Conservation (phyloP, 352 stramenopile genomes). For the Globisporangium mamillatum region DNA sequence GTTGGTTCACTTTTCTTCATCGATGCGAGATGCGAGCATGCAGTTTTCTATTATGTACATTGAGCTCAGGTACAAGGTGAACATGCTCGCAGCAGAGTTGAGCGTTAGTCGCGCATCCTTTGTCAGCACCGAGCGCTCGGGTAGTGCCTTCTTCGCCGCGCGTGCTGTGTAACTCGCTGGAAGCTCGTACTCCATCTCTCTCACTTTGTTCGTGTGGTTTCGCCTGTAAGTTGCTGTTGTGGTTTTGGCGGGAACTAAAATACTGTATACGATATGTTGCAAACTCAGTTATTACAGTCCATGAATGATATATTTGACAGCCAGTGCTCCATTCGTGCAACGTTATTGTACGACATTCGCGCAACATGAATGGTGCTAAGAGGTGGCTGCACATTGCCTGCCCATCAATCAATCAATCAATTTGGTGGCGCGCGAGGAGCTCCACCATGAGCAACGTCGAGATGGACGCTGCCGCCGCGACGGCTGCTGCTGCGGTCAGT, state of each 20-base stretch:
- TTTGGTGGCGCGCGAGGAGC: not conserved
- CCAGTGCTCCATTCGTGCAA: not conserved
- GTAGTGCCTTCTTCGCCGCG: slow-evolving; percentile 65
- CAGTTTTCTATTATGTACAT: slow-evolving; percentile 36
- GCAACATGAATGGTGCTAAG: not conserved
- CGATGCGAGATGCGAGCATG: not conserved
- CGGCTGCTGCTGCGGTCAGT: not conserved
- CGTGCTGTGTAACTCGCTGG: slow-evolving; percentile 60
- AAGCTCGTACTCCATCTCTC: slow-evolving; percentile 70
- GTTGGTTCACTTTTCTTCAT: not conserved
- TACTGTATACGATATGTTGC: not conserved
- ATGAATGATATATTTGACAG: not conserved
- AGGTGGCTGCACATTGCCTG: not conserved
- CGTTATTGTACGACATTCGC: not conserved
- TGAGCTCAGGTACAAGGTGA: slow-evolving; percentile 72
- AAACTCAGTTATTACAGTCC: not conserved
- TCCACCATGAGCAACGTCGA: slow-evolving; percentile 11
- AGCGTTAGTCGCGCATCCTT: slow-evolving; percentile 65
- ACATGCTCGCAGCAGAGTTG: slow-evolving; percentile 74
- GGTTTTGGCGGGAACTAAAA: slow-evolving; percentile 15
- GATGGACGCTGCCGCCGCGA: not conserved
- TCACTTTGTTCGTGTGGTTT: not conserved
- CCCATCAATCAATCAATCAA: slow-evolving; percentile 2
- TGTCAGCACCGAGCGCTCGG: slow-evolving; percentile 62
- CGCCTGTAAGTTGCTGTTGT: not conserved